These are phyloP conservation scores for Saturnispora serradocipensis DNA, from an alignment of 805 yeast genomes.

Conservation along the genomic window DNA sequence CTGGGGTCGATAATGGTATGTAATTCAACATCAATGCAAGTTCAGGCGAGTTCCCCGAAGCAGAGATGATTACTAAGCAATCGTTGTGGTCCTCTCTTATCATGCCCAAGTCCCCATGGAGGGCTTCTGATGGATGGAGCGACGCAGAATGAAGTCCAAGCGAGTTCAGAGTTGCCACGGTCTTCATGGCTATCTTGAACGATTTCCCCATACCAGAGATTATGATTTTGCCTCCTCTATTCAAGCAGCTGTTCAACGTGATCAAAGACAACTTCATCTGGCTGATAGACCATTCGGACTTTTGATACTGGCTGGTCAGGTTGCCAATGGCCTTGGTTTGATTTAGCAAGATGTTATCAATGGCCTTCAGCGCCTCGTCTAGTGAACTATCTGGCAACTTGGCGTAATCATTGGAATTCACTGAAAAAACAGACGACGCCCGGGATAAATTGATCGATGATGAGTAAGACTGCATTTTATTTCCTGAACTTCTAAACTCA, in stretches of 20 bases:
- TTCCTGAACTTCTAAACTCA: background rate
- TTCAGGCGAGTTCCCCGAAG: conserved; percentile 81
- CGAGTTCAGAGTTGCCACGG: conserved; percentile 77
- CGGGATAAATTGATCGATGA: conserved; percentile 17
- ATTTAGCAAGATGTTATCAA: conserved; percentile 33
- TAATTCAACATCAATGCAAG: conserved; percentile 50
- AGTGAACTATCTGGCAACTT: conserved; percentile 17
- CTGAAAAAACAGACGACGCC: conserved; percentile 21
- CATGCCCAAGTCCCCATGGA: conserved; percentile 84
- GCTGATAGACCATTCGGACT: conserved; percentile 35
- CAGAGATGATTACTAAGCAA: conserved; percentile 55
- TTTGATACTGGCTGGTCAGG: conserved; percentile 36
- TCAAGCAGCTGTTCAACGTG: conserved; percentile 34
- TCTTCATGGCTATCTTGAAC: conserved; percentile 65
- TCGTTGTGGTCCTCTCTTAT: conserved; percentile 47
- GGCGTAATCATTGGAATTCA: conserved; percentile 9
- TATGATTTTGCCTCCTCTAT: conserved; percentile 58
- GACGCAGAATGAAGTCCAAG: conserved; percentile 58
- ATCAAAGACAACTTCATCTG: conserved; percentile 37
- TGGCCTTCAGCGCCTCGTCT: conserved; percentile 22
- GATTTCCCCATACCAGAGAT: conserved; percentile 83
- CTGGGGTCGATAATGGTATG: conserved; percentile 42
- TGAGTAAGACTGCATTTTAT: conserved; percentile 7
- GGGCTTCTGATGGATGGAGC: conserved; percentile 79
- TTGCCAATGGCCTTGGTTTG: conserved; percentile 42